These are phyloP conservation scores for Skeletonema menzelii DNA, from an alignment of 108 stramenopile species.

Conservation along the genomic window DNA sequence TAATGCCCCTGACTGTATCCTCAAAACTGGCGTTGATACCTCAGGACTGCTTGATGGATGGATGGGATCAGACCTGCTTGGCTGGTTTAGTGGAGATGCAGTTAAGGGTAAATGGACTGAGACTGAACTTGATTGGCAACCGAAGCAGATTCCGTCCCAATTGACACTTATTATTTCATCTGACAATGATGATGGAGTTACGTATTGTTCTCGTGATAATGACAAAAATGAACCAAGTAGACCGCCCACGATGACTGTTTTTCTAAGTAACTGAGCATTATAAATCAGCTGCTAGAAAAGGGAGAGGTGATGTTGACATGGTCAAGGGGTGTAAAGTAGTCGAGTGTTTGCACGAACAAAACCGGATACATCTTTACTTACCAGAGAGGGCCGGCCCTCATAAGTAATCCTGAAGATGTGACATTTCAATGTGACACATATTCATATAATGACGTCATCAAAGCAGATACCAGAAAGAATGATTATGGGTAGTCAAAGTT, in stretches of 20 bases:
- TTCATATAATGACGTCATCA: too few relatives aligned
- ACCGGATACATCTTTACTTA: too few relatives aligned
- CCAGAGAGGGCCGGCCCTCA: too few relatives aligned
- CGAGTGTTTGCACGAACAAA: too few relatives aligned
- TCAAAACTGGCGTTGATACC: not conserved
- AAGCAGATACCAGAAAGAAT: too few relatives aligned
- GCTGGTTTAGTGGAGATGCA: not conserved
- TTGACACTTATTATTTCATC: not conserved
- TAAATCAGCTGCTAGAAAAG: too few relatives aligned
- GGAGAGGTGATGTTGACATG: not conserved
- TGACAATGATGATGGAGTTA: not conserved
- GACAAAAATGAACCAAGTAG: not conserved
- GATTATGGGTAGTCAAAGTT: too few relatives aligned
- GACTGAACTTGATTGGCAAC: not conserved
- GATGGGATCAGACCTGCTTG: not conserved
- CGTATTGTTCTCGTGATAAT: not conserved
- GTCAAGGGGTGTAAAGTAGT: too few relatives aligned
- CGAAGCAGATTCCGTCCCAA: not conserved
- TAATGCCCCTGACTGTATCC: not conserved
- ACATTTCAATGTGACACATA: too few relatives aligned
- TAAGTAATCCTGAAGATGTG: too few relatives aligned
- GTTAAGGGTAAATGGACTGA: not conserved
- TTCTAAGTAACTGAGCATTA: too few relatives aligned
- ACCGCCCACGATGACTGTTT: not conserved
- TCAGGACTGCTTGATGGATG: too few relatives aligned